phyloP scores from a whole-genome alignment of 371 early-diverging fungal species.

The Rhizomucor miehei region DNA sequence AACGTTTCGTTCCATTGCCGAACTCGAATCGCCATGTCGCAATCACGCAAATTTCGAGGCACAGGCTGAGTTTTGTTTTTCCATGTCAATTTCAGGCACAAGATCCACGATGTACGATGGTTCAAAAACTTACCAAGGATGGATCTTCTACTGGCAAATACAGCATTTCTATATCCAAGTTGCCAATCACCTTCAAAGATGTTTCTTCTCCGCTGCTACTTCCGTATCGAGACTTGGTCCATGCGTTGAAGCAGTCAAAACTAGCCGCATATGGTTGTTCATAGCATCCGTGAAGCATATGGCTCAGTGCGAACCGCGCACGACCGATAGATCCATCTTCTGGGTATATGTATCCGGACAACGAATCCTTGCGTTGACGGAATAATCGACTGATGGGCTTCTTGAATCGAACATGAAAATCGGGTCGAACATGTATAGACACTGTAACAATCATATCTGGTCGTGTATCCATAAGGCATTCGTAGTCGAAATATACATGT shows the following conservation, averaged over 20 bases:
- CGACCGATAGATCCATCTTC: conserved; percentile 47
- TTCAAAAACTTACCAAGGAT: conserved; percentile 12
- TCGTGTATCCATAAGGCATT: conserved; percentile 35
- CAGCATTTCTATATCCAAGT: conserved; percentile 26
- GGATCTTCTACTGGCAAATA: conserved; percentile 26
- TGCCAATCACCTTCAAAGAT: conserved; percentile 21
- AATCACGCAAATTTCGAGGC: conserved; percentile 40
- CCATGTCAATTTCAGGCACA: too few relatives aligned
- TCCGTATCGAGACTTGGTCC: conserved; percentile 15
- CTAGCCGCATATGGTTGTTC: conserved; percentile 32
- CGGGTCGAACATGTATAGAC: conserved; percentile 44
- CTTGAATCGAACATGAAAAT: conserved; percentile 32
- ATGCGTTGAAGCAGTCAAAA: conserved; percentile 48
- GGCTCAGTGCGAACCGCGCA: conserved; percentile 33
- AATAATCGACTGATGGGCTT: conserved; percentile 33
- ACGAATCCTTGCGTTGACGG: conserved; percentile 24
- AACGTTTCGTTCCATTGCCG: conserved; percentile 44
- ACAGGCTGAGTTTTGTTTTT: conserved; percentile 27
- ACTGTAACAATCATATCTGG: conserved; percentile 47
- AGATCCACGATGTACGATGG: background rate
- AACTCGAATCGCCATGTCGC: conserved; percentile 40
- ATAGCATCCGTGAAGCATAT: conserved; percentile 42
- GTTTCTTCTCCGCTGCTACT: conserved; percentile 15
- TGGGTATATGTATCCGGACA: conserved; percentile 39
- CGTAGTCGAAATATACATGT: conserved; percentile 33